Evolutionary conservation across 2,329 filamentous ascomycete species (phyloP).

Genomic region (Aspergillaceae sp.): DNA sequence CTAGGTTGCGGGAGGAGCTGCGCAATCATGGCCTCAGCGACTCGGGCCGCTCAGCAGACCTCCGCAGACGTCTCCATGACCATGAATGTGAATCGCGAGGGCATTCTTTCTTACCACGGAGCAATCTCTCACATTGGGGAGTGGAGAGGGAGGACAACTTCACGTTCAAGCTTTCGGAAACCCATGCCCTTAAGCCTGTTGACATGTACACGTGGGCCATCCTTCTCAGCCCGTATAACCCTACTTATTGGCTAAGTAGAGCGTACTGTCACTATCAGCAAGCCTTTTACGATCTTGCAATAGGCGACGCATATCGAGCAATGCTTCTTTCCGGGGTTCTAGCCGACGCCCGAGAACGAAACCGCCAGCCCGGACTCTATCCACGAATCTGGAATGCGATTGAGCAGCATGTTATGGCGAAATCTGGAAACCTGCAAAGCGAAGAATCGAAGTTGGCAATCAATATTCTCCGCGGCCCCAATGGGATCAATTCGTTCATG

Average conservation of each 20-base stretch:
- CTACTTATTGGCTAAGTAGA: constrained; percentile 29
- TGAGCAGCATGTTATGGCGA: constrained; percentile 23
- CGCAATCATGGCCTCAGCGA: constrained; percentile 7
- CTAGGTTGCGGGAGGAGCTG: constrained; percentile 10
- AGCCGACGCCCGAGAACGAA: constrained; percentile 11
- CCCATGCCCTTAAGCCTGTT: constrained; percentile 14
- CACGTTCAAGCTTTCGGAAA: constrained; percentile 9
- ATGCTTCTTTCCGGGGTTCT: constrained; percentile 26
- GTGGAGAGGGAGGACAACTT: constrained; percentile 10
- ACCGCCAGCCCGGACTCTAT: constrained; percentile 21
- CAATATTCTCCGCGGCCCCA: constrained; percentile 12
- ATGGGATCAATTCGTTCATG: constrained; percentile 23
- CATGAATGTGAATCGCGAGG: constrained; percentile 8
- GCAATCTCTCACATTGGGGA: constrained; percentile 21
- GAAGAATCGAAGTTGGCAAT: constrained; percentile 7
- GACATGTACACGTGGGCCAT: constrained; percentile 32
- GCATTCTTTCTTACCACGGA: constrained; percentile 14
- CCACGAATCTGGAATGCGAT: constrained; percentile 23
- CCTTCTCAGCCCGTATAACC: constrained; percentile 28
- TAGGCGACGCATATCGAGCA: constrained; percentile 31
- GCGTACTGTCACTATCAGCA: constrained; percentile 28
- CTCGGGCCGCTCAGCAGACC: constrained; percentile 5
- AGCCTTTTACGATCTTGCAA: constrained; percentile 26
- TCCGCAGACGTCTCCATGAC: constrained; percentile 15
- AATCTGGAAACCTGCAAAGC: constrained; percentile 2